A percentile compares a stretch with the other conserved stretches of the same genome.
These are phyloP conservation scores for Candida anutae DNA, from an alignment of 1,139 yeast species.

Conservation along the genomic window DNA sequence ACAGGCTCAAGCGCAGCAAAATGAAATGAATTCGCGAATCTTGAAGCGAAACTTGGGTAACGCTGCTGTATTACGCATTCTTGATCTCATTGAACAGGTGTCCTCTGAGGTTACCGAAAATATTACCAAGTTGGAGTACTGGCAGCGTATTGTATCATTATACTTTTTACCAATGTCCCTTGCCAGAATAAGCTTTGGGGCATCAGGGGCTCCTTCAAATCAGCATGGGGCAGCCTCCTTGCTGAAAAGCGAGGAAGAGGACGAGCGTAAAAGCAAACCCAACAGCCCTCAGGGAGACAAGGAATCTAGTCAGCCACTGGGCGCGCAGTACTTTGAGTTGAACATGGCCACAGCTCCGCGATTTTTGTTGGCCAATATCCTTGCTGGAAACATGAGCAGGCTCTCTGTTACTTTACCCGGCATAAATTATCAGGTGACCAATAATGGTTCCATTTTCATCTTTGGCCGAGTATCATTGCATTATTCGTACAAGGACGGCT, in stretches of 20 bases:
- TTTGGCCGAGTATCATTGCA: slow-evolving; percentile 50
- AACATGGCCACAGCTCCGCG: slow-evolving; percentile 61
- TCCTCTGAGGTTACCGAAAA: slow-evolving; percentile 25
- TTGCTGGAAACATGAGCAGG: slow-evolving; percentile 43
- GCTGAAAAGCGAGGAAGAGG: slow-evolving; percentile 4
- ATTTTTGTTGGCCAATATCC: slow-evolving; percentile 46
- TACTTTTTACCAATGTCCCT: slow-evolving; percentile 27
- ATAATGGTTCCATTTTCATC: slow-evolving; percentile 58
- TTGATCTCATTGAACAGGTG: slow-evolving; percentile 31
- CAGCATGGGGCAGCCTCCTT: too few relatives aligned
- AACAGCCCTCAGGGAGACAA: slow-evolving; percentile 1
- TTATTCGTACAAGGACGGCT: slow-evolving; percentile 60
- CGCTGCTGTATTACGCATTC: slow-evolving; percentile 35
- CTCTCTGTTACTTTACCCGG: slow-evolving; percentile 58
- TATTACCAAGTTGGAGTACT: slow-evolving; percentile 24
- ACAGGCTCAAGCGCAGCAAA: slow-evolving; percentile 22
- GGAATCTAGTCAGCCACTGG: slow-evolving; percentile 1
- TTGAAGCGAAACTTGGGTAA: slow-evolving; percentile 36
- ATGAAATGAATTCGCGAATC: slow-evolving; percentile 30
- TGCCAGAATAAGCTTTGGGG: slow-evolving; percentile 1
- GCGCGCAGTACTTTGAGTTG: slow-evolving; percentile 50
- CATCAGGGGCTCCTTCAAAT: too few relatives aligned
- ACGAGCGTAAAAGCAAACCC: slow-evolving; percentile 2
- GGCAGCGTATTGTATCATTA: slow-evolving; percentile 30
- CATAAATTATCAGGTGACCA: slow-evolving; percentile 57